Evolutionary conservation across 805 yeast species (phyloP).

Genomic region (Wickerhamiella slavikovae): DNA sequence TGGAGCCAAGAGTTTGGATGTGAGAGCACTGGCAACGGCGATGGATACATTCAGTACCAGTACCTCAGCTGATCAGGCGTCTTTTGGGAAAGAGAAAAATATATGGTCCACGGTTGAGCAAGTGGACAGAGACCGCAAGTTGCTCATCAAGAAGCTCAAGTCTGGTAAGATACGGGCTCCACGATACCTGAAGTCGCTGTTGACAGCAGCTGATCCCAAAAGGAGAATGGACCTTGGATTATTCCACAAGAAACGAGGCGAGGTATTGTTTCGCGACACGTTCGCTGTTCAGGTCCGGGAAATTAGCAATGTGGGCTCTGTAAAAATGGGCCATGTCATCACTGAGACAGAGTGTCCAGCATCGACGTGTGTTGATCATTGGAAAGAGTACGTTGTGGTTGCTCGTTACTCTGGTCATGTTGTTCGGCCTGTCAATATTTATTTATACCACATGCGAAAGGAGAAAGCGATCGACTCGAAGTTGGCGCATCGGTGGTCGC

Average conservation of each 20-base stretch:
- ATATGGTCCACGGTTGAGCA: no score
- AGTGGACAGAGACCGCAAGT: not conserved
- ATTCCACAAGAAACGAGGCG: slow-evolving; percentile 23
- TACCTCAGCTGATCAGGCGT: no score
- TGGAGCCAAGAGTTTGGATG: no score
- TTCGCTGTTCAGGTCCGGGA: slow-evolving; percentile 41
- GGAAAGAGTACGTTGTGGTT: slow-evolving; percentile 65
- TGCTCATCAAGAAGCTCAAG: not conserved
- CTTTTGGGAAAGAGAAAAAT: no score
- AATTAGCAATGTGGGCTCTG: no score
- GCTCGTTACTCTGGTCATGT: slow-evolving; percentile 38
- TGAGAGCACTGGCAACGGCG: no score
- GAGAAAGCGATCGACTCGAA: slow-evolving; percentile 13
- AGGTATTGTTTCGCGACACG: slow-evolving; percentile 42
- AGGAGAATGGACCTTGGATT: not conserved
- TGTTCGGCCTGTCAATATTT: slow-evolving; percentile 35
- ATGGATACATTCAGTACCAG: no score
- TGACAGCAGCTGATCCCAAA: not conserved
- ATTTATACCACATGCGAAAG: slow-evolving; percentile 31
- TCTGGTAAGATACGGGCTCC: not conserved
- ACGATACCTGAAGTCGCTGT: not conserved
- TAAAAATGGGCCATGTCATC: slow-evolving; percentile 11
- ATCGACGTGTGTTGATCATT: slow-evolving; percentile 41
- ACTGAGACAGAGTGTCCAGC: slow-evolving; percentile 32
- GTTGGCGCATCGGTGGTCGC: slow-evolving; percentile 7